These are phyloP conservation scores for Schwanniomyces vanrijiae DNA, from an alignment of 805 yeast genomes.

Conservation along the genomic window DNA sequence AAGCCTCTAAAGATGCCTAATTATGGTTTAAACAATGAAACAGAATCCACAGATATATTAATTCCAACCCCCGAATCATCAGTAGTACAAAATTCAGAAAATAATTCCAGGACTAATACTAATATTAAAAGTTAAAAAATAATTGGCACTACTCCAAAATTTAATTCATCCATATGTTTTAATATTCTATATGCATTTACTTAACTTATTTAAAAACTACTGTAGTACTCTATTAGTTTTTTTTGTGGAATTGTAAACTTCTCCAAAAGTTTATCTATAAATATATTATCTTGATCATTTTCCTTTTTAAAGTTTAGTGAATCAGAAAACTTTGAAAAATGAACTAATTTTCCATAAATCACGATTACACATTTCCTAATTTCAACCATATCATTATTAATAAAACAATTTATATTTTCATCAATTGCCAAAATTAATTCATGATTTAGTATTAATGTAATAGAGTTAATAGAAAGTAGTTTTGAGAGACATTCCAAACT, in stretches of 20 bases:
- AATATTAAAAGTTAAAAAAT: not conserved
- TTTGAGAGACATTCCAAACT: conserved; percentile 25
- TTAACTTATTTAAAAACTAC: conserved; percentile 13
- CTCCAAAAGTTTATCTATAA: conserved; percentile 30
- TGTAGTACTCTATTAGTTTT: conserved; percentile 49
- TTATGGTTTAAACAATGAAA: conserved; percentile 6
- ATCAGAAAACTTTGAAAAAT: conserved; percentile 15
- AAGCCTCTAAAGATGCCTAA: conserved; percentile 10
- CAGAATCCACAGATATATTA: conserved; percentile 8
- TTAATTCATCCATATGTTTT: not conserved
- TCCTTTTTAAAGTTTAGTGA: conserved; percentile 17
- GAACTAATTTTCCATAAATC: conserved; percentile 36
- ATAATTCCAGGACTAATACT: not conserved
- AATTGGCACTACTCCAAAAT: not conserved
- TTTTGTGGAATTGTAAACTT: conserved; percentile 43
- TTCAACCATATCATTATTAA: conserved; percentile 32
- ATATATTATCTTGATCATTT: conserved; percentile 11
- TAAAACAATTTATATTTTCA: conserved; percentile 20
- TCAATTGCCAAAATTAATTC: conserved; percentile 25
- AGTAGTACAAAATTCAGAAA: conserved; percentile 9
- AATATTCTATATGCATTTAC: conserved; percentile 1
- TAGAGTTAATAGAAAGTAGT: conserved; percentile 19
- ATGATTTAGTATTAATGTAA: conserved; percentile 17
- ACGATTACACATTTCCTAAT: conserved; percentile 38
- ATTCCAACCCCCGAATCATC: conserved; percentile 19